Conservation (phyloP, 768 basidiomycete species). For the Psilocybe cyanescens region DNA sequence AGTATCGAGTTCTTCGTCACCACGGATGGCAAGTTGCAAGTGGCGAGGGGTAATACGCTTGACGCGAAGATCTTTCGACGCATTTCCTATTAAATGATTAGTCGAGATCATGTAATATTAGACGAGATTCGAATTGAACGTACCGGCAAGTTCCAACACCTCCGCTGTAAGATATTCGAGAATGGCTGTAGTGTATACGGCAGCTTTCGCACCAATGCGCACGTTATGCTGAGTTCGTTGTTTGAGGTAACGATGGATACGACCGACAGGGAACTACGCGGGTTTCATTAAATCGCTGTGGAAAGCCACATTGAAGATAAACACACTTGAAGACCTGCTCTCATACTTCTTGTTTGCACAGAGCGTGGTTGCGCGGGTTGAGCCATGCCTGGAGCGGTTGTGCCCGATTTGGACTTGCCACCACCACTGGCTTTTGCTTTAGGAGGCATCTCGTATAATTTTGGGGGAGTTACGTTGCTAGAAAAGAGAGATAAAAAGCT, state of each 20-base stretch:
- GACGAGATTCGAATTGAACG: slow-evolving; percentile 26
- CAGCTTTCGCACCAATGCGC: slow-evolving; percentile 96
- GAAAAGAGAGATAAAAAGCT: slow-evolving; percentile 9
- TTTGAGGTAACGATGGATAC: slow-evolving; percentile 96
- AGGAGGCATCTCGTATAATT: slow-evolving; percentile 43
- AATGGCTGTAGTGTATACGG: slow-evolving; percentile 95
- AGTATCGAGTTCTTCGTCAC: slow-evolving; percentile 96
- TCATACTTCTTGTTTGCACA: slow-evolving; percentile 76
- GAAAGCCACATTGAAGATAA: background rate
- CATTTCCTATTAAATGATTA: slow-evolving; percentile 69
- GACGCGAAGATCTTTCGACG: slow-evolving; percentile 95
- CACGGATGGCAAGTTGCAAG: slow-evolving; percentile 93
- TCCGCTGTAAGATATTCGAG: slow-evolving; percentile 97
- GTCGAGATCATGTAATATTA: background rate
- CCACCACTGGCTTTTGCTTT: slow-evolving; percentile 54
- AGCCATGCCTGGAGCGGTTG: slow-evolving; percentile 33
- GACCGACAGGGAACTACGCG: slow-evolving; percentile 89
- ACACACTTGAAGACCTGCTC: slow-evolving; percentile 84
- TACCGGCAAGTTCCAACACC: slow-evolving; percentile 94
- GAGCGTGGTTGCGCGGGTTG: slow-evolving; percentile 34
- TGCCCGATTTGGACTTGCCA: slow-evolving; percentile 64
- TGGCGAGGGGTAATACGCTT: slow-evolving; percentile 98
- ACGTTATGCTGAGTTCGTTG: slow-evolving; percentile 92
- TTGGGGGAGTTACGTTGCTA: background rate
- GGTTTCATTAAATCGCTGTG: background rate